These are phyloP conservation scores for Pholiota molesta DNA, from an alignment of 768 basidiomycete genomes.

Conservation along the genomic window DNA sequence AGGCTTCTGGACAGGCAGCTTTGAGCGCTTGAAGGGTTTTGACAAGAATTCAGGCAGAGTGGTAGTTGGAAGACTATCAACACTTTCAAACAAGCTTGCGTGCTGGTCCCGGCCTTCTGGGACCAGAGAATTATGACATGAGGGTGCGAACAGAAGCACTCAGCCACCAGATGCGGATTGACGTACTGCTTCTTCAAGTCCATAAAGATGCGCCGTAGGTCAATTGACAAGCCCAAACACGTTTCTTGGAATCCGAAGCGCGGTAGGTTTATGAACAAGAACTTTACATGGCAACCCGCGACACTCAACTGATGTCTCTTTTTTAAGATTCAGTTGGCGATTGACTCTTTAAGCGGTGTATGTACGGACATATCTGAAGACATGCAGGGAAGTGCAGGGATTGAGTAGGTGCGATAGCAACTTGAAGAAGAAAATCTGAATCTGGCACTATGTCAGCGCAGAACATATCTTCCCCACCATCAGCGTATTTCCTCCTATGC, in stretches of 20 bases:
- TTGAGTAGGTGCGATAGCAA: not conserved
- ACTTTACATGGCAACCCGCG: slow-evolving; percentile 10
- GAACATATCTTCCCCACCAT: slow-evolving; percentile 4
- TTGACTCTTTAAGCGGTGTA: slow-evolving; percentile 1
- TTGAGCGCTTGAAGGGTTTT: not conserved
- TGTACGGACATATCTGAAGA: not conserved
- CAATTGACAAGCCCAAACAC: slow-evolving; percentile 8
- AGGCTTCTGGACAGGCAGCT: not conserved
- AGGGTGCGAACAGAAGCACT: slow-evolving; percentile 24
- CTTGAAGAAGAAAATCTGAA: not conserved
- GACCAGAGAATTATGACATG: slow-evolving; percentile 16
- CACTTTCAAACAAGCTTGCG: slow-evolving; percentile 9
- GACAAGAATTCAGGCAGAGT: not conserved
- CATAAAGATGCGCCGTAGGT: not conserved
- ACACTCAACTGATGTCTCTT: slow-evolving; percentile 6
- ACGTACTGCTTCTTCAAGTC: slow-evolving; percentile 7
- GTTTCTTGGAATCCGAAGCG: slow-evolving; percentile 11
- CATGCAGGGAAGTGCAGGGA: not conserved
- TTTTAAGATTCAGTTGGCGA: not conserved
- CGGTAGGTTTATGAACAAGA: not conserved
- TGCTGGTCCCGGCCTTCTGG: slow-evolving; percentile 14
- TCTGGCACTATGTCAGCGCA: not conserved
- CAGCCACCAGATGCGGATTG: slow-evolving; percentile 8
- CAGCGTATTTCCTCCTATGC: not conserved
- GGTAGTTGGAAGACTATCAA: slow-evolving; percentile 10